phyloP scores from a whole-genome alignment of 2,329 filamentous ascomycete genomes.

The Bisporella sp. region DNA sequence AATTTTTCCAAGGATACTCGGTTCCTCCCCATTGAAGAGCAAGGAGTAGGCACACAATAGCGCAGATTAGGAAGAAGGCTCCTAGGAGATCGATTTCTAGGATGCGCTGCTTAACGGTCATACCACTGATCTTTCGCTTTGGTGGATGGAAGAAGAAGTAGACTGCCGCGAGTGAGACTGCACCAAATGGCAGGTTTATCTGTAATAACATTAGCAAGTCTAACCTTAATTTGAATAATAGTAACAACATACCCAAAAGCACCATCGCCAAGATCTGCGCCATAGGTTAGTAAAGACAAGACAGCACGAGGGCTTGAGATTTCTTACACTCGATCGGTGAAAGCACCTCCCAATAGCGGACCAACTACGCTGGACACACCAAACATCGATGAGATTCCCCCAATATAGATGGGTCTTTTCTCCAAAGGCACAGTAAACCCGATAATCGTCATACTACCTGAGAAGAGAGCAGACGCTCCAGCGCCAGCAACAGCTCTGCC shows the following conservation, averaged over 20 bases:
- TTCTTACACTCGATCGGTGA: constrained; percentile 22
- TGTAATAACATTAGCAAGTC: too few species aligned
- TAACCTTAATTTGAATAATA: too few species aligned
- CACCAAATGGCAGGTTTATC: constrained; percentile 38
- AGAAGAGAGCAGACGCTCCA: constrained; percentile 27
- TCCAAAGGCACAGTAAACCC: constrained; percentile 31
- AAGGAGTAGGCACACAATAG: constrained; percentile 37
- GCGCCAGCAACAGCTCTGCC: constrained; percentile 29
- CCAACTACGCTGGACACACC: constrained; percentile 28
- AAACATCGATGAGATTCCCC: constrained; percentile 27
- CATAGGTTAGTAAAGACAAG: too few species aligned
- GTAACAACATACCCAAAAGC: constrained; percentile 27
- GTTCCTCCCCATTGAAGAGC: constrained; percentile 42
- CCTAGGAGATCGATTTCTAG: constrained; percentile 42
- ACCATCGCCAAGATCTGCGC: constrained; percentile 32
- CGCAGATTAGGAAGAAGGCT: constrained; percentile 38
- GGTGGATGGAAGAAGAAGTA: constrained; percentile 39
- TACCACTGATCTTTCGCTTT: constrained; percentile 20
- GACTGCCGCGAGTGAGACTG: constrained; percentile 30
- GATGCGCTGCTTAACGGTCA: constrained; percentile 30
- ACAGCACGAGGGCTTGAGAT: too few species aligned
- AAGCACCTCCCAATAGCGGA: constrained; percentile 31
- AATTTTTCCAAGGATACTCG: constrained; percentile 36
- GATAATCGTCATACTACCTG: constrained; percentile 29
- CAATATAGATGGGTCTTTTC: constrained; percentile 26